Base-by-base conservation (phyloP, 495 filamentous ascomycete genomes). In the Astrocystis sublimbata region DNA sequence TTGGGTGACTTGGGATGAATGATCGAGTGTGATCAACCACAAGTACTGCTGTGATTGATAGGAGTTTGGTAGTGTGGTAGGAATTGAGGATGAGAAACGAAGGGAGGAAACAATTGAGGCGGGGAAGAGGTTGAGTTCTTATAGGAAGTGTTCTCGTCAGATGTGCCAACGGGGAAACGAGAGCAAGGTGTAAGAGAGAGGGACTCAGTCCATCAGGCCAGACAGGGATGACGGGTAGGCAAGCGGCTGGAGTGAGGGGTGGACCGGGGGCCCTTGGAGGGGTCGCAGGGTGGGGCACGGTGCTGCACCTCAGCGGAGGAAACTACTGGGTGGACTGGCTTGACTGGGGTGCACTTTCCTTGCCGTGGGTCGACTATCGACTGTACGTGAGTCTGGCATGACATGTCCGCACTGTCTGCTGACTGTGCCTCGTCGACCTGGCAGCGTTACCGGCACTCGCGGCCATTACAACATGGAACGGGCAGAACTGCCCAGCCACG, bases 81-180 rank as follows among this genome's bases (percentile, higher is more conserved):
- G 28, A 36, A 24, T 8, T 61, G 23, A 31, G 38, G 12, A 52
- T 19, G 36, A 38, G 41, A 57, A 54, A 30, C 15, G 30, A 30
- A 33, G 31, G 31, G 21, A 13, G 19, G n/a, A 17, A 30, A 5
- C 6, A 12, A 55, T 40, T 46, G 28, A 56, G 50, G 60, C 60
- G 60, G 60, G 60, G 60, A 61, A 50, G 41, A 49, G 19, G 60
- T n/a, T 5, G 38, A 55, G 51, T 19, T 42, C 42, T 62, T 62
- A 56, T 62, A 62, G 31, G 41, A 36, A 17, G 40, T 42, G 19
- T 54, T 56, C 50, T 56, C 40, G 40, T 62, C 50, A 49, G 50
- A 49, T 55, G 28, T 5, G 13, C 9, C 36, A 23, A 35, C 26
- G 17, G n/a, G 43, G 35, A 15, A 9, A 33, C n/a, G n/a, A n/a